A percentile compares a stretch with the other conserved stretches of the same genome.
Evolutionary conservation across 345 rosid species (phyloP).

Genomic region (Aquilaria sinensis): DNA sequence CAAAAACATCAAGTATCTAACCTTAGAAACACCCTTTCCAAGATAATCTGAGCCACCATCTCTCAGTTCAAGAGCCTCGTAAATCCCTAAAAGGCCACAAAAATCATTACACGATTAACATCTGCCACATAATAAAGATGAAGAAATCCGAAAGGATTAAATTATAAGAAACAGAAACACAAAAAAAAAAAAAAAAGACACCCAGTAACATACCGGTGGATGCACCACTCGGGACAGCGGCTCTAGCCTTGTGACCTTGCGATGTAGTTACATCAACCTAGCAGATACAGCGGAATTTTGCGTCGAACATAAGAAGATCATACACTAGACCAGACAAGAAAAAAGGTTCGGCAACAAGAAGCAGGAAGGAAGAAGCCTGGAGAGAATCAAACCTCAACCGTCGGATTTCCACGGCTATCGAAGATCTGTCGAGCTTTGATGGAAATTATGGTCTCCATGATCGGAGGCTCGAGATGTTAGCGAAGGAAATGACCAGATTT

Average conservation of each 20-base stretch:
- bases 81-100: constrained; percentile 42
- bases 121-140: not conserved
- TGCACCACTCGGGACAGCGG: constrained; percentile 98
- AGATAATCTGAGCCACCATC: constrained; percentile 97
- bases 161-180: not conserved
- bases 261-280: constrained; percentile 68
- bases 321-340: constrained; percentile 15
- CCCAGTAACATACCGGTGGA: constrained; percentile 63
- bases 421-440: constrained; percentile 92
- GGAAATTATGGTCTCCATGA: constrained; percentile 54
- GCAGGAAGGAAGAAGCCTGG: not conserved
- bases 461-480: not conserved
- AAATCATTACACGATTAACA: not conserved
- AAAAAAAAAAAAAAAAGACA: too few relatives aligned
- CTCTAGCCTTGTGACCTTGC: constrained; percentile 50
- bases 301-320: not conserved
- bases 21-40: constrained; percentile 96
- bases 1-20: constrained; percentile 7
- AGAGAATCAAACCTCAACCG: constrained; percentile 66
- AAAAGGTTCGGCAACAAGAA: constrained; percentile 11
- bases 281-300: not conserved
- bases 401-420: constrained; percentile 98
- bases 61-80: constrained; percentile 93
- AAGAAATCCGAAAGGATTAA: not conserved
- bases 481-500: too few relatives aligned